These are phyloP conservation scores for Phytophthora rubi DNA, from an alignment of 352 stramenopile species.

Conservation along the genomic window DNA sequence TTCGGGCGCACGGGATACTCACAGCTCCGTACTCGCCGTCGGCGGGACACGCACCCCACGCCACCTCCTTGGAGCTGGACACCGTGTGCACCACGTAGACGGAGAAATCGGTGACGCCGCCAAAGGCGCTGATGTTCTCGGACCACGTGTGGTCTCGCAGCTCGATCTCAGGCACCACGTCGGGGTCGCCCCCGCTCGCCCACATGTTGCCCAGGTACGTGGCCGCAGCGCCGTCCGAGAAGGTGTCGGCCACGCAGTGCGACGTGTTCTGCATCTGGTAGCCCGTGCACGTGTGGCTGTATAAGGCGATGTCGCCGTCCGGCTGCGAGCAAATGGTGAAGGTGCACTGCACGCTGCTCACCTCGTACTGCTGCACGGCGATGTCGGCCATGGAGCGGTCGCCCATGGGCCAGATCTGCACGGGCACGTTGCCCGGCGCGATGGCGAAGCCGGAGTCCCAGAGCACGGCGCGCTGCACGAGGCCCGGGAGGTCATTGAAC, in stretches of 20 bases:
- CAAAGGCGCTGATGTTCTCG: slow-evolving; percentile 3
- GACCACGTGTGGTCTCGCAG: slow-evolving; percentile 34
- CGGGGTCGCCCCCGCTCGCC: slow-evolving; percentile 28
- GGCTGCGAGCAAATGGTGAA: slow-evolving; percentile 35
- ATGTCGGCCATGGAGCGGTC: slow-evolving; percentile 36
- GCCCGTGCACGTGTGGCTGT: slow-evolving; percentile 36
- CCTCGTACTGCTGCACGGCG: slow-evolving; percentile 22
- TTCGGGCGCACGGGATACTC: slow-evolving; percentile 18
- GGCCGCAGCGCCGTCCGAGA: slow-evolving; percentile 1
- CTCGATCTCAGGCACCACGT: slow-evolving; percentile 20
- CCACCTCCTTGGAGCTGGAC: slow-evolving; percentile 6
- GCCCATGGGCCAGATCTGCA: slow-evolving; percentile 27
- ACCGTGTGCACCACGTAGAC: slow-evolving; percentile 37
- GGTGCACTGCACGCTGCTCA: slow-evolving; percentile 17
- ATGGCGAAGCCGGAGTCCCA: slow-evolving; percentile 44
- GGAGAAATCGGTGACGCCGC: slow-evolving; percentile 12
- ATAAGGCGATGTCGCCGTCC: slow-evolving; percentile 10
- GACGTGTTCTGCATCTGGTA: slow-evolving; percentile 39
- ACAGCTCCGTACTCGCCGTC: slow-evolving; percentile 10
- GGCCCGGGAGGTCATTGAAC: slow-evolving; percentile 26
- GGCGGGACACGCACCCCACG: slow-evolving; percentile 12
- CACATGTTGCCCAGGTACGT: slow-evolving; percentile 36
- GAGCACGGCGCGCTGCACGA: slow-evolving; percentile 41
- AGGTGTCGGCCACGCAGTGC: slow-evolving; percentile 37
- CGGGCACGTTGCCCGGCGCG: slow-evolving; percentile 6